These are phyloP conservation scores for Phytopythium ostracodes DNA, from an alignment of 352 stramenopile genomes.

Conservation along the genomic window DNA sequence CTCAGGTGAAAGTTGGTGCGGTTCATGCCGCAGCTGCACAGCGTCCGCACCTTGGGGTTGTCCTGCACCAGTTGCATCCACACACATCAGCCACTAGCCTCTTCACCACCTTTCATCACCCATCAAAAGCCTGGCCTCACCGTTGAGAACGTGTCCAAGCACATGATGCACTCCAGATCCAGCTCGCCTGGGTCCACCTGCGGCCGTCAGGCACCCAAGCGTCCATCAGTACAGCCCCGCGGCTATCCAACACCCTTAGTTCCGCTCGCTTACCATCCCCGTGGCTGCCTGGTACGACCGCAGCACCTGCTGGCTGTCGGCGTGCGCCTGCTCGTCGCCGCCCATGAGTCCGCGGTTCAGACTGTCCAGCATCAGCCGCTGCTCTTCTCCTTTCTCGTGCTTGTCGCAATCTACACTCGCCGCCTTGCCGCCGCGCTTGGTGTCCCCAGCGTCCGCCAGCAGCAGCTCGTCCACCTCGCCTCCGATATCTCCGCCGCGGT, in stretches of 20 bases:
- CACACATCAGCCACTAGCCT: too few species aligned
- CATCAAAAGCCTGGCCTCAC: constrained; percentile 11
- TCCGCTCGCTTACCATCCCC: constrained; percentile 32
- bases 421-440: constrained; percentile 13
- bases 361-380: constrained; percentile 18
- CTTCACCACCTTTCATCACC: too few species aligned
- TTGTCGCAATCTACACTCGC: constrained; percentile 34
- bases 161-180: constrained; percentile 88
- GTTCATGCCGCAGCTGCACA: constrained; percentile 89
- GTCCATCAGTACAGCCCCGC: constrained; percentile 4
- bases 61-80: constrained; percentile 16
- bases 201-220: not conserved
- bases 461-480: not conserved
- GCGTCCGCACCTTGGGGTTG: constrained; percentile 78
- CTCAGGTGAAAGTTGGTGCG: constrained; percentile 88
- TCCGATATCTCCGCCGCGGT: not conserved
- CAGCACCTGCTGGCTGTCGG: constrained; percentile 42
- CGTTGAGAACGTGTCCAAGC: constrained; percentile 64
- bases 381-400: constrained; percentile 5
- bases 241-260: not conserved
- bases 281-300: constrained; percentile 67
- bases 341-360: constrained; percentile 22
- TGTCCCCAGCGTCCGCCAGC: not conserved
- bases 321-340: constrained; percentile 8
- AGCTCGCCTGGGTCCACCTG: constrained; percentile 54